These are phyloP conservation scores for Penicillium brevicompactum DNA, from an alignment of 2,329 filamentous ascomycete species.

Conservation along the genomic window DNA sequence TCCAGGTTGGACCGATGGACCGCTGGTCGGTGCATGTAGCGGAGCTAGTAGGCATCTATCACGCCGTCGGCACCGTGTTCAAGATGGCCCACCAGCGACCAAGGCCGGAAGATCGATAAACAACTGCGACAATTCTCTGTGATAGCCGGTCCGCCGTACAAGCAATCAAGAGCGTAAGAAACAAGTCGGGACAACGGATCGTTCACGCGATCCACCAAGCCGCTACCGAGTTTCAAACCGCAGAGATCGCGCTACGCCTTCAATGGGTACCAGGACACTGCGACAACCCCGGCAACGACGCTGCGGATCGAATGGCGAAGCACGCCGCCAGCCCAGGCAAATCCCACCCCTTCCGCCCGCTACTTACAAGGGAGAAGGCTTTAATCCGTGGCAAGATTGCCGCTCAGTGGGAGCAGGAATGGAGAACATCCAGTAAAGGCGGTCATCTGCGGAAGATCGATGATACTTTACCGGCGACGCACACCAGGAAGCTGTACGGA, in stretches of 20 bases:
- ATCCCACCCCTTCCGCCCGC: background rate
- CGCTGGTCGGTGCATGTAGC: too few relatives aligned
- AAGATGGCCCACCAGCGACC: too few relatives aligned
- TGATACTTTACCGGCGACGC: too few relatives aligned
- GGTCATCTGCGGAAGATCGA: slow-evolving; percentile 7
- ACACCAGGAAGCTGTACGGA: too few relatives aligned
- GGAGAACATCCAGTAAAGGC: slow-evolving; percentile 6
- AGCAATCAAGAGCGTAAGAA: background rate
- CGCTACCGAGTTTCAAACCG: background rate
- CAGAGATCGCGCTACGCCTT: background rate
- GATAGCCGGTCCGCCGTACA: background rate
- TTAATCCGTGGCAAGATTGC: background rate
- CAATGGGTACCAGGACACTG: background rate
- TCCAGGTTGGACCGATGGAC: slow-evolving; percentile 17
- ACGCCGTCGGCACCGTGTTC: too few relatives aligned
- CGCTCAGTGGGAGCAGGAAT: background rate
- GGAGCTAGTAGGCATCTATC: too few relatives aligned
- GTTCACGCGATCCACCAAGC: background rate
- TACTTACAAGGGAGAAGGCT: background rate
- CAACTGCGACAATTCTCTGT: background rate
- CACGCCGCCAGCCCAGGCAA: background rate
- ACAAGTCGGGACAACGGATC: background rate
- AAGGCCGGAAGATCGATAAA: background rate
- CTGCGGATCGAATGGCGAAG: background rate
- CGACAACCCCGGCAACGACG: slow-evolving; percentile 1